Evolutionary conservation across 768 basidiomycete species (phyloP).

Genomic region (Bullera alba): DNA sequence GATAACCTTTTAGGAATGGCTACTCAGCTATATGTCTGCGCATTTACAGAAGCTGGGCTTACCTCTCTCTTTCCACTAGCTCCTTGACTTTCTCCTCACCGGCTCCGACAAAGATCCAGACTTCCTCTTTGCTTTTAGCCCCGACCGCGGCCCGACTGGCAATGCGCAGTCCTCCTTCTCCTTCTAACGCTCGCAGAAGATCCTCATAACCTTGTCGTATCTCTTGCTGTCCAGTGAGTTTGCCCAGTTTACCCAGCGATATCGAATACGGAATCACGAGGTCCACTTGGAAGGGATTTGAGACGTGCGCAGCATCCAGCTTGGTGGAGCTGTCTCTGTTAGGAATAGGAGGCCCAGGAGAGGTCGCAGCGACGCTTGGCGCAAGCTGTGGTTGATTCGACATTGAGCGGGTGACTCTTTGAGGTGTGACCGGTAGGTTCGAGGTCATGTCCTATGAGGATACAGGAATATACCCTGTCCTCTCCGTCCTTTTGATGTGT

Average conservation of each 20-base stretch:
- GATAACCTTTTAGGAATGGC: slow-evolving; percentile 66
- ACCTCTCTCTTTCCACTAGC: slow-evolving; percentile 70
- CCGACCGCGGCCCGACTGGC: slow-evolving; percentile 23
- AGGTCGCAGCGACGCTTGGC: neutral
- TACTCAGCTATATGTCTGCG: neutral
- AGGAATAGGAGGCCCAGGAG: slow-evolving; percentile 33
- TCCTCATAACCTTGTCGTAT: slow-evolving; percentile 31
- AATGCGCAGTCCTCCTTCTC: slow-evolving; percentile 36
- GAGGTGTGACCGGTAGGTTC: too few species aligned
- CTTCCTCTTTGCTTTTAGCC: slow-evolving; percentile 31
- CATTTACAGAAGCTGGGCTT: slow-evolving; percentile 34
- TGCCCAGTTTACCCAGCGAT: slow-evolving; percentile 10
- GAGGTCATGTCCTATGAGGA: too few species aligned
- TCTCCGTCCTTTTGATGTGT: too few species aligned
- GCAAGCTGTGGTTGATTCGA: slow-evolving; percentile 16
- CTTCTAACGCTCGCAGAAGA: slow-evolving; percentile 30
- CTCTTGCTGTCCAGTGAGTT: slow-evolving; percentile 22
- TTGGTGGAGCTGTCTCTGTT: slow-evolving; percentile 10
- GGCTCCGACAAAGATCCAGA: slow-evolving; percentile 65
- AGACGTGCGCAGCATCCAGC: slow-evolving; percentile 8
- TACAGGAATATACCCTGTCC: too few species aligned
- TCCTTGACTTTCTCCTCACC: slow-evolving; percentile 57
- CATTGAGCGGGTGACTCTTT: slow-evolving; percentile 31
- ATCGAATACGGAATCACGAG: slow-evolving; percentile 36
- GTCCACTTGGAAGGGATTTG: slow-evolving; percentile 38